These are phyloP conservation scores for Tolypocladium album DNA, from an alignment of 2,329 filamentous ascomycete species.

Conservation along the genomic window DNA sequence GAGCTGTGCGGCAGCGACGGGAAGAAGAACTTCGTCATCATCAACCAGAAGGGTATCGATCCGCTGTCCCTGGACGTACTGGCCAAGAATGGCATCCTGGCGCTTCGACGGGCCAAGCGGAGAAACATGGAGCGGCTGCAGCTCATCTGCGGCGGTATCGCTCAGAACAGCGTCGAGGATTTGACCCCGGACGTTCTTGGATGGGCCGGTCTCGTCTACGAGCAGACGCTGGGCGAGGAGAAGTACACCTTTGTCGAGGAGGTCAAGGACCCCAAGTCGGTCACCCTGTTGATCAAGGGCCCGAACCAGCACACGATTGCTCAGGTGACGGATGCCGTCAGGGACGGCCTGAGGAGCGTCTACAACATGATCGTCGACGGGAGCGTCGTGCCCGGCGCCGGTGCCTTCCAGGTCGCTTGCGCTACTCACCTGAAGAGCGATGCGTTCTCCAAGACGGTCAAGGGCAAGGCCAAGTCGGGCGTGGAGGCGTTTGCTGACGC, in stretches of 20 bases:
- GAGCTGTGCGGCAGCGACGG: slow-evolving; percentile 87
- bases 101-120: slow-evolving; percentile 87
- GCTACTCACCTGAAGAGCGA: slow-evolving; percentile 81
- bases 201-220: slow-evolving; percentile 94
- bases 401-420: slow-evolving; percentile 92
- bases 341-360: slow-evolving; percentile 88
- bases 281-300: slow-evolving; percentile 95
- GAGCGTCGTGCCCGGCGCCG: slow-evolving; percentile 87
- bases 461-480: slow-evolving; percentile 96
- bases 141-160: slow-evolving; percentile 79
- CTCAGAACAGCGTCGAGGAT: slow-evolving; percentile 96
- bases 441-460: slow-evolving; percentile 77
- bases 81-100: slow-evolving; percentile 96
- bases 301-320: slow-evolving; percentile 94
- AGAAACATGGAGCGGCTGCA: slow-evolving; percentile 99
- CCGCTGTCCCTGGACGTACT: slow-evolving; percentile 90
- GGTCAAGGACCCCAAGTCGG: slow-evolving; percentile 96
- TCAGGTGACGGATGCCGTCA: slow-evolving; percentile 92
- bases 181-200: slow-evolving; percentile 78
- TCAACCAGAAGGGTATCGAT: slow-evolving; percentile 99
- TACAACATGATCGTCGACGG: slow-evolving; percentile 99
- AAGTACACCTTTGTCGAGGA: slow-evolving; percentile 99
- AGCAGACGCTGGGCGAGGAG: slow-evolving; percentile 95
- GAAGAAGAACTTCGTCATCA: slow-evolving; percentile 92
- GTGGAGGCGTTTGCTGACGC: slow-evolving; percentile 93